Evolutionary conservation across 2,329 filamentous ascomycete genomes (phyloP), one percentile per base, ranked within the genome.

Genomic region (Sphaerulina musiva): DNA sequence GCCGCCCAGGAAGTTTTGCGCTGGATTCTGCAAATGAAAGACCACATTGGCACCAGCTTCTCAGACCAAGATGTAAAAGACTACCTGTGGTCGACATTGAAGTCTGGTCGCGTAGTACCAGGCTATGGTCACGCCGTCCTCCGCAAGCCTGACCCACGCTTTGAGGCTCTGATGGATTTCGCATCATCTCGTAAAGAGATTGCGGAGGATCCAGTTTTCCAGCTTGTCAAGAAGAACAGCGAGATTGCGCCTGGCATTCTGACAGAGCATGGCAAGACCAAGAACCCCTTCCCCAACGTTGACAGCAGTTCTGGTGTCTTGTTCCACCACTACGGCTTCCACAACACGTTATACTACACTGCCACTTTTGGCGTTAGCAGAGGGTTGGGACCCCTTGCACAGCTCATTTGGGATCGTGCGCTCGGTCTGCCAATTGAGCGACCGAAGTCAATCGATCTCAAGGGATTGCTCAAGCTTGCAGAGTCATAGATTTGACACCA

Each of bases 291-390:
- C 75, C 93, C 93, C 61, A 98, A 98, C 71, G 93, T 98, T 58
- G 93, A 98, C 73, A 90, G 87, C 46, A 86, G 83, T 59, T 95
- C 90, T 0, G 93, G 93, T 60, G 91, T 97, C 5, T 80, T 98
- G 46, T 97, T 98, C 83, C 86, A 97, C 74, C 90, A 97, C 78
- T 98, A 95, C 71, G 93, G 92, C 55, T 95, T 98, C 83, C 86
- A 88, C 71, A 89, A 97, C 77, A 95, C 92, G 0, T 80, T 97
- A 9, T 98, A 97, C 79, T 98, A 97, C 77, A 85, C 82, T 12
- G 82, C 82, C 8, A 84, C 82, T 5, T 85, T 85, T 64, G 82
- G 82, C 63, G 82, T 85, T 85, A 83, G 79, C 70, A 77, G 82
- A 70, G 81, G 80, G 50, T 77, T 98, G 12, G 93, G 93, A 6